Evolutionary conservation across 1,139 yeast genomes (phyloP), one percentile per base, ranked within the genome.

Genomic region (Pichia norvegensis): DNA sequence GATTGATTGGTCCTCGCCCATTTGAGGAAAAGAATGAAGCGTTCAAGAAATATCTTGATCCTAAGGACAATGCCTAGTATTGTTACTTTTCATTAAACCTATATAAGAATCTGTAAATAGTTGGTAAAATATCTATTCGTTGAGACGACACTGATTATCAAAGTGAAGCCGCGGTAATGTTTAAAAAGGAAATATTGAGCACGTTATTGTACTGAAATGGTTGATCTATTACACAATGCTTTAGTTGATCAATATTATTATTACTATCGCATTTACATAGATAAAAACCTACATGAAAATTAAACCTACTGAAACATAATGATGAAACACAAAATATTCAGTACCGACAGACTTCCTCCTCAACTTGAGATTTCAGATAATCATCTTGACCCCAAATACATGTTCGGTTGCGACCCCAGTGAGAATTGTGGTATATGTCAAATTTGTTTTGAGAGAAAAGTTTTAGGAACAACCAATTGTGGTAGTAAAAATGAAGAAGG

Each of bases 21-120:
- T 83, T 81, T 71, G 78, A 82, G 13, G 88, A 83, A 62, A 74
- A 79, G 55, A 83, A 82, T 57, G 92, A 83, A 63, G 92, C 90
- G 1, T 83, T 84, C 60, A 90, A 84, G 65, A 81, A 81, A 60
- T 84, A 84, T 58, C 67, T 84, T 52, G 48, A 56, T 21, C 58
- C 62, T 16, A 42, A 52, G n/a, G 39, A 36, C 7, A 36, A 16
- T n/a, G 19, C 11, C 10, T 36, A 10, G n/a, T 14, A 13, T 3
- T 7, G 17, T 16, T 8, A 5, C 8, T 19, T 35, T 19, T 19
- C 20, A 33, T 20, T 8, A n/a, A 16, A 31, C 14, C 14, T 16
- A 31, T 29, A 17, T 6, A 16, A 10, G 5, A 35, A 7, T 20
- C 37, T 35, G 37, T 35, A 35, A 35, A 35, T 35, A 35, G 37